These are phyloP conservation scores for Aureobasidium leucospermi DNA, from an alignment of 2,329 filamentous ascomycete genomes.

Conservation along the genomic window DNA sequence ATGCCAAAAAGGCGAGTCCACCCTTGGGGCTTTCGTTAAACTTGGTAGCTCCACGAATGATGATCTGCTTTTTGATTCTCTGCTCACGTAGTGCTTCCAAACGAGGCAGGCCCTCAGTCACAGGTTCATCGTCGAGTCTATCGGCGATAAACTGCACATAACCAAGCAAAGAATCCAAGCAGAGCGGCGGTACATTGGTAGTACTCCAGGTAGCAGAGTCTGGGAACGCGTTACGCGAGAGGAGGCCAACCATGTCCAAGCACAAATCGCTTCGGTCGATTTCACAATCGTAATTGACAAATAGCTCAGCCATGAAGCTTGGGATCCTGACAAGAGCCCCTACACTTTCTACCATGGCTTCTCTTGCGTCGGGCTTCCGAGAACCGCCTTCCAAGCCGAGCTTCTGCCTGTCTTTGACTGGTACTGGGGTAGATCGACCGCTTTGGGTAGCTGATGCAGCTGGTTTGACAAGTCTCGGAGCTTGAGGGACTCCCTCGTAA, in stretches of 20 bases:
- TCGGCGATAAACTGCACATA: slow-evolving; percentile 91
- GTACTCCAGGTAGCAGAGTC: slow-evolving; percentile 99
- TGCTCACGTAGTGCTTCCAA: slow-evolving; percentile 59
- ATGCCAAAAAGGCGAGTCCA: slow-evolving; percentile 76
- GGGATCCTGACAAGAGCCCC: slow-evolving; percentile 88
- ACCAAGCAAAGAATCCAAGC: slow-evolving; percentile 81
- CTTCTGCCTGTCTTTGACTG: slow-evolving; percentile 85
- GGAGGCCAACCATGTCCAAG: slow-evolving; percentile 86
- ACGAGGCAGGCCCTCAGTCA: slow-evolving; percentile 59
- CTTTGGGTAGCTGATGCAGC: slow-evolving; percentile 65
- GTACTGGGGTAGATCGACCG: slow-evolving; percentile 81
- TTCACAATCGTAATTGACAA: slow-evolving; percentile 97
- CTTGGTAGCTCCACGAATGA: slow-evolving; percentile 78
- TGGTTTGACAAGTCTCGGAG: slow-evolving; percentile 78
- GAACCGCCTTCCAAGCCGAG: slow-evolving; percentile 86
- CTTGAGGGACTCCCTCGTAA: slow-evolving; percentile 87
- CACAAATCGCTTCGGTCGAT: slow-evolving; percentile 85
- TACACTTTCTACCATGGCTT: slow-evolving; percentile 97
- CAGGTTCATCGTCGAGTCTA: slow-evolving; percentile 64
- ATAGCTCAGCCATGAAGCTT: slow-evolving; percentile 88
- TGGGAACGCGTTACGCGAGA: slow-evolving; percentile 90
- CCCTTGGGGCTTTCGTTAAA: slow-evolving; percentile 94
- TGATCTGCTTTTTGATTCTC: slow-evolving; percentile 73
- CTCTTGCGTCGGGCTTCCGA: slow-evolving; percentile 86
- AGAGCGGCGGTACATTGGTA: slow-evolving; percentile 91